phyloP scores from a whole-genome alignment of 768 basidiomycete genomes.

The Mycena capillaripes region DNA sequence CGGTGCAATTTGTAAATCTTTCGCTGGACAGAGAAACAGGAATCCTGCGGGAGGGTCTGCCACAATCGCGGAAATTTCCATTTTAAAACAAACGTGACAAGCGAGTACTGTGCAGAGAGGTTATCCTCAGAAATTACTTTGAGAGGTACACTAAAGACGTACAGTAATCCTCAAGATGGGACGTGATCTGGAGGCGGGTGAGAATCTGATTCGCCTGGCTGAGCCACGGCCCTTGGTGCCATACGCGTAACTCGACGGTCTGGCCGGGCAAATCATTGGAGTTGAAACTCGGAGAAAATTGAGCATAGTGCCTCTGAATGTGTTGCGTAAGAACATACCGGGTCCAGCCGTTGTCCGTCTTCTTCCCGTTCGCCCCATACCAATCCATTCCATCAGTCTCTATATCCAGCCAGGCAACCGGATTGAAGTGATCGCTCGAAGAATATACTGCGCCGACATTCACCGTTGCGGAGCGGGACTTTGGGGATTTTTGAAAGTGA shows the following conservation, averaged over 20 bases:
- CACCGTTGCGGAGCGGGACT: too few species aligned
- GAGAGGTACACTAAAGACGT: neutral
- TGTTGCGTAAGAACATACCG: neutral
- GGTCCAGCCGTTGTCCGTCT: too few species aligned
- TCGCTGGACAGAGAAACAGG: neutral
- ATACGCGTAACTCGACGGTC: too few species aligned
- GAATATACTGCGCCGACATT: too few species aligned
- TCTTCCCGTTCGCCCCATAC: neutral
- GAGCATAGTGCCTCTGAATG: neutral
- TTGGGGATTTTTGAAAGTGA: too few species aligned
- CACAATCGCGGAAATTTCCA: neutral
- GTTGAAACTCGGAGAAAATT: neutral
- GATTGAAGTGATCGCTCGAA: too few species aligned
- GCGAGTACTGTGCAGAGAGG: neutral
- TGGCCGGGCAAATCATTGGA: too few species aligned
- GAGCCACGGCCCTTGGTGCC: neutral
- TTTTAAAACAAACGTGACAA: neutral
- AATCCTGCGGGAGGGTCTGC: neutral
- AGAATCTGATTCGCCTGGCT: neutral
- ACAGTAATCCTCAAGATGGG: neutral
- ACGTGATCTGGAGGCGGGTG: neutral
- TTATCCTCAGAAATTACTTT: too few species aligned
- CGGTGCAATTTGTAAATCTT: neutral
- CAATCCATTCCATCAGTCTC: too few species aligned
- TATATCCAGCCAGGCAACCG: too few species aligned